Base-by-base conservation (phyloP, 768 basidiomycete species). In the Inosperma sp. region DNA sequence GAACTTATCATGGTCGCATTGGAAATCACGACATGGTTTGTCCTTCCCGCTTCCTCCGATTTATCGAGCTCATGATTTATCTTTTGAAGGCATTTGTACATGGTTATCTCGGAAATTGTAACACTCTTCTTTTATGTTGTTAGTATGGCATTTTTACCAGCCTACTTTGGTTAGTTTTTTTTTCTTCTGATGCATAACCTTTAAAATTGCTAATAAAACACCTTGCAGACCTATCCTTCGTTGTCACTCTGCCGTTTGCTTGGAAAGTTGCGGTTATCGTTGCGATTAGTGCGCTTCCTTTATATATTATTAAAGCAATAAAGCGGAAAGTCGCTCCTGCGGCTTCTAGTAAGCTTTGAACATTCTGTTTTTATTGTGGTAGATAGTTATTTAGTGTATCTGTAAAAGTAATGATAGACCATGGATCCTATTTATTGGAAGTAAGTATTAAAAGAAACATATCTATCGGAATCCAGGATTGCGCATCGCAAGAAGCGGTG, bases 1-100 rank as follows among this genome's bases (percentile, higher is more conserved):
- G 96, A 98, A 65, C 81, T 99, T 44, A 93, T 98, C 69, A 99
- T 98, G 96, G 96, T 98, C 39, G 93, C 94, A 2, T 68, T 98
- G 58, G 94, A 98, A 69, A 93, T 98, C 52, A 98, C 94, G 3
- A 97, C 91, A 55, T 99, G 95, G 95, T 91, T 59, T 49, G 73
- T 59, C 22, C 37, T 39, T 7, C 30, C 22, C 7, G 14, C n/a
- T 31, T 33, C 57, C 41, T 10, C 16, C 23, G 10, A 27, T 31
- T 14, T 27, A 3, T 10, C 39, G 7, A 14, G 13, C 48, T 45
- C 22, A 44, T 29, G 19, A 46, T 22, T 13, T 39, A 31, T 55
- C 6, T 9, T 17, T 17, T 8, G 6, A 51, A 93, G 91, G 93
- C 96, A 99, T 69, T 61, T 83, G 4, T 96, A 96, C 68, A 98